phyloP scores from a whole-genome alignment of 2,329 filamentous ascomycete species.

The Stylonectria norvegica region DNA sequence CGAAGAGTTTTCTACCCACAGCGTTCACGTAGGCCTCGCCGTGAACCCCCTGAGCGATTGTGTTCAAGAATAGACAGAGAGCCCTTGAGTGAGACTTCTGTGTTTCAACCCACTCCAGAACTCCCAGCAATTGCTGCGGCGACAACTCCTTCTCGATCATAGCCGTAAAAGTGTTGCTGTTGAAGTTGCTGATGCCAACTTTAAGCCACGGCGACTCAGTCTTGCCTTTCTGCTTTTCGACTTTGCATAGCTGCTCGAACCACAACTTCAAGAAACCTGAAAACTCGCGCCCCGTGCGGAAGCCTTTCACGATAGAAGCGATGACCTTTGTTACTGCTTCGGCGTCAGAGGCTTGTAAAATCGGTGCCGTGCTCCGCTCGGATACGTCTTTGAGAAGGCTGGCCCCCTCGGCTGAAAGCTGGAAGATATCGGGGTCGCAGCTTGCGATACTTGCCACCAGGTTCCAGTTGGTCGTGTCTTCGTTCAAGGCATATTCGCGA shows the following conservation, averaged over 20 bases:
- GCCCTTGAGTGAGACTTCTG: conserved; percentile 32
- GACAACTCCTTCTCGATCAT: conserved; percentile 44
- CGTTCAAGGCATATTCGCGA: conserved; percentile 38
- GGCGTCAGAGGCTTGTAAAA: conserved; percentile 15
- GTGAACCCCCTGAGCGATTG: conserved; percentile 40
- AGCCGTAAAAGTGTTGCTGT: conserved; percentile 16
- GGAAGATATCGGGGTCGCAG: conserved; percentile 48
- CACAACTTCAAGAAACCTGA: conserved; percentile 46
- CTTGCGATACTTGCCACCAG: conserved; percentile 40
- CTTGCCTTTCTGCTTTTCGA: conserved; percentile 29
- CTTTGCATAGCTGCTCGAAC: conserved; percentile 40
- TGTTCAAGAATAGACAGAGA: conserved; percentile 41
- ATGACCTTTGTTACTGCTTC: conserved; percentile 36
- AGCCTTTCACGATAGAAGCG: conserved; percentile 42
- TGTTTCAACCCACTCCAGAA: conserved; percentile 42
- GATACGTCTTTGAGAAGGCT: conserved; percentile 41
- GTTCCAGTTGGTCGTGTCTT: conserved; percentile 39
- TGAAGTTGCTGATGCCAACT: conserved; percentile 19
- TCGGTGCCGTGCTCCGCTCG: conserved; percentile 28
- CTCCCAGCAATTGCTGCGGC: conserved; percentile 40
- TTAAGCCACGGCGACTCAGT: conserved; percentile 33
- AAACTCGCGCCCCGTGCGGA: conserved; percentile 42
- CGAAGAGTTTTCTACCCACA: conserved; percentile 37
- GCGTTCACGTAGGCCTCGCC: conserved; percentile 43
- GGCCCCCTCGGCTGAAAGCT: conserved; percentile 37